Evolutionary conservation across 2,329 filamentous ascomycete species (phyloP).

Genomic region (Xylaria sp.): DNA sequence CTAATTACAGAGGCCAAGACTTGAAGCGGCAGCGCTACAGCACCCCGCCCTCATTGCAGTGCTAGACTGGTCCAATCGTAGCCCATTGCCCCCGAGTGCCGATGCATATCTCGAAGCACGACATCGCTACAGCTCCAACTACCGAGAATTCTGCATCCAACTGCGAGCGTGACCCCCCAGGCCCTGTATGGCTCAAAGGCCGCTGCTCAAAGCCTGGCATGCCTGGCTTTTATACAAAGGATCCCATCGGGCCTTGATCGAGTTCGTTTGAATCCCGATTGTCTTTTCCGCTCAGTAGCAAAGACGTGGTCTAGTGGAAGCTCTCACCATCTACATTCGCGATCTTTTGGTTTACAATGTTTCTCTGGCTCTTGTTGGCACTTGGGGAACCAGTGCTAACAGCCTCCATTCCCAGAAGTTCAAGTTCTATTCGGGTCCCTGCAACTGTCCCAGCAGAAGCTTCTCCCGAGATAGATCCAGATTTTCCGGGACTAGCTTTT

Average conservation of each 20-base stretch:
- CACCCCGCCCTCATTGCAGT: slow-evolving; percentile 11
- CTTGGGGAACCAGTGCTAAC: slow-evolving; percentile 37
- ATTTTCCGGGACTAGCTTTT: slow-evolving; percentile 51
- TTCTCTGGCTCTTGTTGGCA: slow-evolving; percentile 36
- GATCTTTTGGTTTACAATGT: slow-evolving; percentile 35
- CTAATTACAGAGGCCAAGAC: slow-evolving; percentile 11
- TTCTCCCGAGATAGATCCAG: slow-evolving; percentile 42
- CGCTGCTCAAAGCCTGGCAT: slow-evolving; percentile 26
- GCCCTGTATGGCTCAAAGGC: slow-evolving; percentile 20
- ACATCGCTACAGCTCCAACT: slow-evolving; percentile 23
- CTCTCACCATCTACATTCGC: not conserved
- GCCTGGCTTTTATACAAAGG: slow-evolving; percentile 40
- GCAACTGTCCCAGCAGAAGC: slow-evolving; percentile 30
- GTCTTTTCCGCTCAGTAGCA: not conserved
- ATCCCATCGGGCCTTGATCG: slow-evolving; percentile 11
- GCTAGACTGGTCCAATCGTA: slow-evolving; percentile 24
- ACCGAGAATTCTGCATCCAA: slow-evolving; percentile 7
- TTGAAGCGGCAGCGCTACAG: slow-evolving; percentile 17
- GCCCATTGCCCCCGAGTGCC: slow-evolving; percentile 22
- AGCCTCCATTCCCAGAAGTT: slow-evolving; percentile 36
- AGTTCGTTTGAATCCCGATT: slow-evolving; percentile 22
- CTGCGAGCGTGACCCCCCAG: slow-evolving; percentile 16
- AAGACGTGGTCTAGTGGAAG: not conserved
- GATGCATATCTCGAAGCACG: slow-evolving; percentile 29
- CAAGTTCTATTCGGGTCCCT: slow-evolving; percentile 39